Evolutionary conservation across 805 yeast genomes (phyloP).

Genomic region (Diddensiella santjacobensis): DNA sequence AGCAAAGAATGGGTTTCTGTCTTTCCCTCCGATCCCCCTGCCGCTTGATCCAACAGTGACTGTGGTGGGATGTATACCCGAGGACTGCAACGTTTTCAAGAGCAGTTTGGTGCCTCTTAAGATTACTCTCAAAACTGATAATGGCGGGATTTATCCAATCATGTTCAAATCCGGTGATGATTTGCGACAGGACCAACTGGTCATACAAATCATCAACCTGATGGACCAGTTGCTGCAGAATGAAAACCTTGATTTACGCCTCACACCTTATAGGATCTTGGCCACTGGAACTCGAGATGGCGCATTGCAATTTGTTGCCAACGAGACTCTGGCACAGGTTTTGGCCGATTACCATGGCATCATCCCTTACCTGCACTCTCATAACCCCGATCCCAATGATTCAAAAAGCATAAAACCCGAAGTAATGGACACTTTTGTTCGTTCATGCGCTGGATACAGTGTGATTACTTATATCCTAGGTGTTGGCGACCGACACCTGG

Average conservation of each 20-base stretch:
- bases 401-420: constrained; percentile 47
- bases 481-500: constrained; percentile 96
- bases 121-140: constrained; percentile 62
- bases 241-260: constrained; percentile 82
- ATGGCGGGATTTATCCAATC: constrained; percentile 57
- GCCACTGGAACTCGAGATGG: constrained; percentile 93
- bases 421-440: constrained; percentile 89
- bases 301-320: constrained; percentile 89
- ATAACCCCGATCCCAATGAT: constrained; percentile 50
- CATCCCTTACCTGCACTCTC: constrained; percentile 60
- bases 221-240: constrained; percentile 86
- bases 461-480: constrained; percentile 92
- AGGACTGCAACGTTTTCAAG: constrained; percentile 82
- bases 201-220: constrained; percentile 84
- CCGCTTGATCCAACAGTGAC: constrained; percentile 81
- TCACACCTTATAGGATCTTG: constrained; percentile 84
- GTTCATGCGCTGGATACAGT: constrained; percentile 97
- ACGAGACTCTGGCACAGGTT: constrained; percentile 80
- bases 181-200: constrained; percentile 91
- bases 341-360: constrained; percentile 67
- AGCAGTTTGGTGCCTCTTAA: constrained; percentile 87
- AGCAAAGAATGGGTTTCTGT: constrained; percentile 36
- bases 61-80: constrained; percentile 73
- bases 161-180: constrained; percentile 97
- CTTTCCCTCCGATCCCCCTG: constrained; percentile 56